A percentile compares a stretch with the other conserved stretches of the same genome.
Evolutionary conservation across 305 asterid genomes (phyloP).

Genomic region (Fraxinus baroniana): DNA sequence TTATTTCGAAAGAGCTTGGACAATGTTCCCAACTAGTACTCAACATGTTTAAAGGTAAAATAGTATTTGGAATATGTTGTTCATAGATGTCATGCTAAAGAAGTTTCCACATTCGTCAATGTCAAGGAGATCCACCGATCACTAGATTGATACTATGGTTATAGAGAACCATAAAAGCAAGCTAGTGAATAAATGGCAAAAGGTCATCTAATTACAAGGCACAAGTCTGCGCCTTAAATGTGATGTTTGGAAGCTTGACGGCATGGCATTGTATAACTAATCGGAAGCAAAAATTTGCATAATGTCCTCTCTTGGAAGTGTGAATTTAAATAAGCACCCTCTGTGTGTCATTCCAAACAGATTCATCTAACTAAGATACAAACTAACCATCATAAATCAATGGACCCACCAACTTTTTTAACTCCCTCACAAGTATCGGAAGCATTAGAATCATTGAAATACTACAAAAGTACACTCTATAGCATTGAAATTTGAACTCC

Average conservation of each 20-base stretch:
- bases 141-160: not conserved
- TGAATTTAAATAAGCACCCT: not conserved
- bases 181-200: not conserved
- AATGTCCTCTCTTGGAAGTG: not conserved
- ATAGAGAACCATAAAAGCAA: not conserved
- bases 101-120: not conserved
- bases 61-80: not conserved
- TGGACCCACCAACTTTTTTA: not conserved
- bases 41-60: not conserved
- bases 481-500: not conserved
- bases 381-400: not conserved
- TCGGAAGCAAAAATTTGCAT: not conserved
- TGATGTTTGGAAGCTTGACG: not conserved
- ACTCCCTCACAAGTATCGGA: not conserved
- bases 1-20: not conserved
- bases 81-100: not conserved
- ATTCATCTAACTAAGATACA: not conserved
- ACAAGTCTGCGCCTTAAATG: not conserved
- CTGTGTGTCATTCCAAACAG: slow-evolving; percentile 4
- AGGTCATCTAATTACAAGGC: not conserved
- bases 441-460: not conserved
- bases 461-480: not conserved
- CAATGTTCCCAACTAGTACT: not conserved
- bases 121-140: not conserved
- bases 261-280: not conserved